Base-by-base conservation (phyloP, 179 eudicot genomes). In the Camellia oleifera region DNA sequence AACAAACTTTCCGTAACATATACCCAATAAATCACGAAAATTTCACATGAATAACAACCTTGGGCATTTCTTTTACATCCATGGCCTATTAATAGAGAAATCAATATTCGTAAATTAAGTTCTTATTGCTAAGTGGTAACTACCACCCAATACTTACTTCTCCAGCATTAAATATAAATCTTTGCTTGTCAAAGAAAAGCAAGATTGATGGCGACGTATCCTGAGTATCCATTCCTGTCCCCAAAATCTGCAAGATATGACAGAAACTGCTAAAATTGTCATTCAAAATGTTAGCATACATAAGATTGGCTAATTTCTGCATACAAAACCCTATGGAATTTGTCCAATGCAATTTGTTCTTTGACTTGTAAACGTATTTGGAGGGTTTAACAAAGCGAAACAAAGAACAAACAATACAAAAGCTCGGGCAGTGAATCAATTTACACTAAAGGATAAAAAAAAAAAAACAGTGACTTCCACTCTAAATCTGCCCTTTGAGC, bases 161-260 rank as follows among this genome's bases (percentile, higher is more conserved):
- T 82, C 99, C 99, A 20, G 97, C 99, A 87, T 95, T 95, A 68
- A 95, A 95, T 68, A 95, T 90, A 81, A 94, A 91, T 83, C 98
- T 87, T 82, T 92, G 99, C 78, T 91, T 89, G 88, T 95, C 99
- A 74, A 95, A 95, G 86, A 94, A 95, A 42, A 95, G 97, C 85
- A 94, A 81, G 13, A 95, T 96, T 7, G 99, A 90, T 40, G 97
- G 95, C 5, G 94, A 88, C 62, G 99, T 95, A 83, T 95, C 99
- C 81, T 91, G 99, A 61, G 99, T 95, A 85, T 95, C 99, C 99
- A 95, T 91, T 76, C 99, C 99, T 50, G 97, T 95, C 68, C 99
- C 99, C 77, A 95, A 69, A 78, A 95, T 84, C 99, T 95, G 91
- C 65, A 83, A 57, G 32, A 78, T 57, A 74, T 14, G 66, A 52